These are phyloP conservation scores for Allomyces macrogynus DNA, from an alignment of 192 early-diverging fungal species.

Conservation along the genomic window DNA sequence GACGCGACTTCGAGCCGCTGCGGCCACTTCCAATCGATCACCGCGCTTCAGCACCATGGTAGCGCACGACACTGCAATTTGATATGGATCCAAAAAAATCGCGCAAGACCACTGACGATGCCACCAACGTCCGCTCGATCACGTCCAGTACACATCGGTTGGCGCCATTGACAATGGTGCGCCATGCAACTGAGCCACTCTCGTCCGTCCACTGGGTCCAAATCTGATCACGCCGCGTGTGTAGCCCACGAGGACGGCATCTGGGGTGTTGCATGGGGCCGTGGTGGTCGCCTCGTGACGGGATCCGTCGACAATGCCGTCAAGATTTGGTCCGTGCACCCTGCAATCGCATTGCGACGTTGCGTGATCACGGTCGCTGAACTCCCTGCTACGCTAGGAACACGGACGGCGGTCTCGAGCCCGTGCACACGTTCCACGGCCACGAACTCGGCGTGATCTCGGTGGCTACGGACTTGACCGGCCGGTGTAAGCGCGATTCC, in stretches of 20 bases:
- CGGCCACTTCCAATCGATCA: too few species aligned
- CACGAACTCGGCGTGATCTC: conserved; percentile 62
- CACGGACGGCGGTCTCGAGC: conserved; percentile 1
- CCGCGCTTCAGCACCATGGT: too few species aligned
- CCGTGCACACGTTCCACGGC: conserved; percentile 37
- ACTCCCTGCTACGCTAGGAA: too few species aligned
- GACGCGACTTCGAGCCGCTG: too few species aligned
- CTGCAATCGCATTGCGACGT: too few species aligned
- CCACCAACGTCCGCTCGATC: too few species aligned
- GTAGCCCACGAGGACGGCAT: conserved; percentile 66
- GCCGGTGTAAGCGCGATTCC: conserved; percentile 20
- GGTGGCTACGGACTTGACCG: conserved; percentile 36
- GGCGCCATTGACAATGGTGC: background rate
- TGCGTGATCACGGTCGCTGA: background rate
- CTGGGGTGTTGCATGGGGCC: conserved; percentile 64
- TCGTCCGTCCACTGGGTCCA: background rate
- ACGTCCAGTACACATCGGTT: too few species aligned
- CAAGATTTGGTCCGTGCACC: conserved; percentile 55
- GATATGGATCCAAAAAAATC: too few species aligned
- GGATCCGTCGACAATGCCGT: conserved; percentile 59
- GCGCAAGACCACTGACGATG: too few species aligned
- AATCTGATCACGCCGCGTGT: background rate
- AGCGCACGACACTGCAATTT: too few species aligned
- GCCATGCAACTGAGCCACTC: background rate
- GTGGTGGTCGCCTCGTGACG: conserved; percentile 41